Percentiles rank a stretch among this genome's conserved stretches.
Evolutionary conservation across 305 asterid genomes (phyloP).

Genomic region (Fraxinus nigra): DNA sequence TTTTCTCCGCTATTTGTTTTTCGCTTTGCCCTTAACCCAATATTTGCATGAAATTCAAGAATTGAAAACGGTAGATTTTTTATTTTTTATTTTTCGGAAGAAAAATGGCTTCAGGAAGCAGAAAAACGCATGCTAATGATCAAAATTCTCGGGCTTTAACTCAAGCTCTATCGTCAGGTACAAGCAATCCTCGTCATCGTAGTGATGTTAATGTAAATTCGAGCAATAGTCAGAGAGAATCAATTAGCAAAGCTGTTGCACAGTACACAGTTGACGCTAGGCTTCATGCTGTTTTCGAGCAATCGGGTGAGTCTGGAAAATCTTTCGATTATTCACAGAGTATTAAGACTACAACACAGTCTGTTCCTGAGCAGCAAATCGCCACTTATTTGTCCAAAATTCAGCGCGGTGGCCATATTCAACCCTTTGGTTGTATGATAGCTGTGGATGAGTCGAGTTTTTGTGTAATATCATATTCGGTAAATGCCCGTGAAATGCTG

Average conservation of each 20-base stretch:
- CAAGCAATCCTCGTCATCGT: constrained; percentile 27
- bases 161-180: constrained; percentile 45
- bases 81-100: background rate
- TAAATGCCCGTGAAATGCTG: constrained; percentile 75
- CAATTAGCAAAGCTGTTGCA: constrained; percentile 58
- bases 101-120: constrained; percentile 57
- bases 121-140: constrained; percentile 25
- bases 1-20: constrained; percentile 2
- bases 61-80: background rate
- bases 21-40: background rate
- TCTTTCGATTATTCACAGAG: constrained; percentile 70
- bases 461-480: constrained; percentile 61
- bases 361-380: constrained; percentile 65
- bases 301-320: constrained; percentile 72
- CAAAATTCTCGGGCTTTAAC: constrained; percentile 21
- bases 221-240: constrained; percentile 32
- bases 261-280: constrained; percentile 77
- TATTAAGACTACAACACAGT: constrained; percentile 36
- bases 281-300: constrained; percentile 78
- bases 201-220: constrained; percentile 27
- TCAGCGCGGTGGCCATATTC: constrained; percentile 80
- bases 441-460: constrained; percentile 59
- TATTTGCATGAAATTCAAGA: constrained; percentile 7
- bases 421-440: constrained; percentile 74
- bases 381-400: constrained; percentile 65